Base-by-base conservation (phyloP, 1,284 basidiomycete genomes). In the Coriolopsis trogii region DNA sequence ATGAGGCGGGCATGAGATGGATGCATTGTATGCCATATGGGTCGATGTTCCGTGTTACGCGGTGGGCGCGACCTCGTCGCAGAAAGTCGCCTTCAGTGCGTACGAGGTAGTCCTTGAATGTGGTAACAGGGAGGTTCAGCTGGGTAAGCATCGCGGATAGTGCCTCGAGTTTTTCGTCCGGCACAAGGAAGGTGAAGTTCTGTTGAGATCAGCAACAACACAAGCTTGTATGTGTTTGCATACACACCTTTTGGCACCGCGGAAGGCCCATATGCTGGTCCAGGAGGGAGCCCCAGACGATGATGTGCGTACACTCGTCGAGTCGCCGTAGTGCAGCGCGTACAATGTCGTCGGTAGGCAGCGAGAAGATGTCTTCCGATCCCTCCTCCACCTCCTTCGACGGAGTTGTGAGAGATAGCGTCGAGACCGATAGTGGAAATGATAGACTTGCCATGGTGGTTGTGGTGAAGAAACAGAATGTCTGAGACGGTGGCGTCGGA, bases 201-300 rank as follows among this genome's bases (percentile, higher is more conserved):
- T 68, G 47, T 8, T 45, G 34, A 16, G 36, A 31, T 33, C 23
- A 28, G 36, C 24, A 26, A 16, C n/a, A 40, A 12, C 16, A 12
- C 31, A 4, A 33, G 4, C 13, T 43, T 24, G 26, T 54, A 37
- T 40, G 29, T 18, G 41, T 47, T 25, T 25, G 20, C 25, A 51
- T 24, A 57, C 66, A 39, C 34, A 62, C 67, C 42, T 41, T 63
- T 23, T 64, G 26, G 9, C 65, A 38, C 25, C 63, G 47, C 26
- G 68, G 67, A 15, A 67, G 66, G 30, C 47, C 37, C 64, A 69
- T 64, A 30, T 65, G 58, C 24, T 54, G 31, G 46, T 65, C 65
- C 29, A 70, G 51, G 7, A 61, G 46, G 13, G 63, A 36, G 7
- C 59, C 44, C 63, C 64, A 69, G 44, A 66, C 67, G 9, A 66